Evolutionary conservation across 805 yeast genomes (phyloP).

Genomic region (Teunomyces kruisii): DNA sequence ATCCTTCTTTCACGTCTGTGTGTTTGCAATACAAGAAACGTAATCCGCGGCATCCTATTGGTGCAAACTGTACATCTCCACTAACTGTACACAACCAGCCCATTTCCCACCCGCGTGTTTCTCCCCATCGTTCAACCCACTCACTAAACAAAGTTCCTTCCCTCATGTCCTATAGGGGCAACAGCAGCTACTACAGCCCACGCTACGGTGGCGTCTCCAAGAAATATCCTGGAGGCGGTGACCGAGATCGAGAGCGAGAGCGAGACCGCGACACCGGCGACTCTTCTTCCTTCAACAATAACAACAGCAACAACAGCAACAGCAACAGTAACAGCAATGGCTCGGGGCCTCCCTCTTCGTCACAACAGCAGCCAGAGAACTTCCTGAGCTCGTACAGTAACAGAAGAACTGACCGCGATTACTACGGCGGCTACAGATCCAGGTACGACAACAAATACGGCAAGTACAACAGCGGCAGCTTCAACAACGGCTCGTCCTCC

Average conservation of each 20-base stretch:
- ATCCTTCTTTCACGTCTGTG: too few relatives aligned
- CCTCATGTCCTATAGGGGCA: conserved; percentile 14
- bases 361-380: background rate
- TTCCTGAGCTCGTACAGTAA: conserved; percentile 1
- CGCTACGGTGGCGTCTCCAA: conserved; percentile 11
- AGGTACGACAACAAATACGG: conserved; percentile 12
- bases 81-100: background rate
- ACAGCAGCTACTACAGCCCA: conserved; percentile 13
- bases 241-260: background rate
- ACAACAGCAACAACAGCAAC: too few relatives aligned
- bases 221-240: conserved; percentile 6
- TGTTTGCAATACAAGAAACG: too few relatives aligned
- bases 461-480: conserved; percentile 10
- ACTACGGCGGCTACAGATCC: conserved; percentile 14
- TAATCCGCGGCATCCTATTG: too few relatives aligned
- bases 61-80: too few relatives aligned
- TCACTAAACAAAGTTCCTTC: too few relatives aligned
- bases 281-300: too few relatives aligned
- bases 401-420: conserved; percentile 12
- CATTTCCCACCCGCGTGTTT: background rate
- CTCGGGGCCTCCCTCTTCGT: background rate
- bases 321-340: background rate
- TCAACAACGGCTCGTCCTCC: too few relatives aligned
- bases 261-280: background rate
- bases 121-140: too few relatives aligned